Evolutionary conservation across 1,284 basidiomycete species (phyloP).

Genomic region (Leccinum pachyderme): DNA sequence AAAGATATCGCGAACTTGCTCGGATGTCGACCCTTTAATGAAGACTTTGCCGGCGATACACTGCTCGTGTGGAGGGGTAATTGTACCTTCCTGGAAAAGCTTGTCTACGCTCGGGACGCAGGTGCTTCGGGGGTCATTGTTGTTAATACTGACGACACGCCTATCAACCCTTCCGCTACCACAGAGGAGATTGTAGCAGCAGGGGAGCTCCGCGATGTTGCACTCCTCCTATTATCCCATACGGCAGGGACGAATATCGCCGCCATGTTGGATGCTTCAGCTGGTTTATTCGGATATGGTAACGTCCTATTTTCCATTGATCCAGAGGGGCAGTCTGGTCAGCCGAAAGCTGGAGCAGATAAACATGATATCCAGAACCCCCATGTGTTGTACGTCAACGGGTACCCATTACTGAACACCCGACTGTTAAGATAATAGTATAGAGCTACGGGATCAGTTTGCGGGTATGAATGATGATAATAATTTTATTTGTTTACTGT

Average conservation of each 20-base stretch:
- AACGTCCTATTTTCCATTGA: slow-evolving; percentile 55
- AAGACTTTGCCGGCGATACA: slow-evolving; percentile 47
- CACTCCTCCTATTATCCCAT: slow-evolving; percentile 57
- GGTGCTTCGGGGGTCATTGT: slow-evolving; percentile 77
- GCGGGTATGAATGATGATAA: not conserved
- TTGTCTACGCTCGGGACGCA: slow-evolving; percentile 58
- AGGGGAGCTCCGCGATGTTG: slow-evolving; percentile 57
- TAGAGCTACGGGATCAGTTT: not conserved
- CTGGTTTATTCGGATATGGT: slow-evolving; percentile 44
- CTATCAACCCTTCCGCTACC: slow-evolving; percentile 68
- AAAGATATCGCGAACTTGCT: slow-evolving; percentile 48
- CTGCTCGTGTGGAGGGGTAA: slow-evolving; percentile 65
- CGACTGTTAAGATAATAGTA: slow-evolving; percentile 53
- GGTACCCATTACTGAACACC: slow-evolving; percentile 74
- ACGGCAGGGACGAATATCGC: slow-evolving; percentile 50
- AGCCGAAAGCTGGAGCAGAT: slow-evolving; percentile 20
- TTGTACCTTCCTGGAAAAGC: slow-evolving; percentile 83
- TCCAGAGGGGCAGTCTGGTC: slow-evolving; percentile 34
- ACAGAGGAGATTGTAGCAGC: slow-evolving; percentile 52
- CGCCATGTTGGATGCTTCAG: slow-evolving; percentile 49
- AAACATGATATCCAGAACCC: slow-evolving; percentile 22
- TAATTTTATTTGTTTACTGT: not conserved
- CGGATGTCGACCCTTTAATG: slow-evolving; percentile 60
- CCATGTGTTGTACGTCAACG: slow-evolving; percentile 71
- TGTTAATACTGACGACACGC: slow-evolving; percentile 56